phyloP scores from a whole-genome alignment of 495 filamentous ascomycete genomes.

The Chlorociboria aeruginascens region DNA sequence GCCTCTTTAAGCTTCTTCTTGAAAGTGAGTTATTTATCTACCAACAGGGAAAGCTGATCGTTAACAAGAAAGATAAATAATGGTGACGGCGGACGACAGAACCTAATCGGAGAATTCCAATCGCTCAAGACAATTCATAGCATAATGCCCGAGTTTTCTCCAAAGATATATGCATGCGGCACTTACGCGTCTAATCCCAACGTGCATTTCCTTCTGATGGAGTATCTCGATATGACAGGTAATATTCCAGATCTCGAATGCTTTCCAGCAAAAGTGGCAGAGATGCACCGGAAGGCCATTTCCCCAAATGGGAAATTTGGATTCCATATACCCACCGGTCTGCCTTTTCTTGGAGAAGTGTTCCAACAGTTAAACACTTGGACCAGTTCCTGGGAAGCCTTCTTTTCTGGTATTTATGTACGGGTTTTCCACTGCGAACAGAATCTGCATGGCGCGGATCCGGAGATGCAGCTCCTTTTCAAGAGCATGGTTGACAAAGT shows the following conservation, averaged over 20 bases:
- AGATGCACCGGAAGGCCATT: slow-evolving; percentile 26
- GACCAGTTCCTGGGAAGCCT: slow-evolving; percentile 19
- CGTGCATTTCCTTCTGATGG: slow-evolving; percentile 12
- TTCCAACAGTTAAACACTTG: slow-evolving; percentile 6
- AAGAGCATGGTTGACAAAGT: slow-evolving; percentile 10
- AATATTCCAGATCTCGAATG: slow-evolving; percentile 26
- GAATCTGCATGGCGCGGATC: slow-evolving; percentile 8
- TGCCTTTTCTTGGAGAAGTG: slow-evolving; percentile 1
- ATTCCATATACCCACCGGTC: slow-evolving; percentile 32
- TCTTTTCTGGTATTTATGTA: slow-evolving; percentile 14
- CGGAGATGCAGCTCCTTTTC: slow-evolving; percentile 12
- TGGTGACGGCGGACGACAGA: no score
- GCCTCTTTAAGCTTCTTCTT: neutral
- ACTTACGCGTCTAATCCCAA: slow-evolving; percentile 19
- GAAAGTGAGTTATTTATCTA: neutral
- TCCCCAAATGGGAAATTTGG: slow-evolving; percentile 42
- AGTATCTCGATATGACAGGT: slow-evolving; percentile 9
- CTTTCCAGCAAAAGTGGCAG: slow-evolving; percentile 29
- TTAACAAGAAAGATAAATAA: slow-evolving; percentile 24
- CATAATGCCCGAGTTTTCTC: slow-evolving; percentile 27
- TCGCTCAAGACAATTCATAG: slow-evolving; percentile 30
- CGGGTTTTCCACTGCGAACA: slow-evolving; percentile 15
- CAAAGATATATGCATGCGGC: slow-evolving; percentile 33
- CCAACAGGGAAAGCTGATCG: slow-evolving; percentile 10
- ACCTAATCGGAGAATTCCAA: slow-evolving; percentile 26